Evolutionary conservation across 306 rosid species (phyloP).

Genomic region (Begonia masoniana): DNA sequence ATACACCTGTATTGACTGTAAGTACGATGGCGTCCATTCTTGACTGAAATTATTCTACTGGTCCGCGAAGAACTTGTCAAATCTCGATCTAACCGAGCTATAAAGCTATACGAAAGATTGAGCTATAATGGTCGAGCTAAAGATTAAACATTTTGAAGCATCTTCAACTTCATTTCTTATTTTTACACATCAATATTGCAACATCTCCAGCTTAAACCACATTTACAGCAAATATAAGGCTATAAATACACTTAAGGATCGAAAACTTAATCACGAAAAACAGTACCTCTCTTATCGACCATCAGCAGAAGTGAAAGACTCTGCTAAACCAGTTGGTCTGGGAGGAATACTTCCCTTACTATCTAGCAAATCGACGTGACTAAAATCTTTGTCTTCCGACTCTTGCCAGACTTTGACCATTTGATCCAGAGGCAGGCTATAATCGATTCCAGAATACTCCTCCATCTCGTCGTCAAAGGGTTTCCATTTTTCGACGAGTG

Average conservation of each 20-base stretch:
- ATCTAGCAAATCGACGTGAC: conserved; percentile 60
- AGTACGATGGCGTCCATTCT: no score
- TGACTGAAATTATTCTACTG: no score
- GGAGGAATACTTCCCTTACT: conserved; percentile 95
- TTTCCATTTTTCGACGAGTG: conserved; percentile 94
- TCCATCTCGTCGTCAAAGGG: conserved; percentile 66
- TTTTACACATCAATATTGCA: no score
- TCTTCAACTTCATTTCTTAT: conserved; percentile 10
- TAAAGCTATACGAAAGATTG: no score
- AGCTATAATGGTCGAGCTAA: background rate
- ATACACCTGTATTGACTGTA: no score
- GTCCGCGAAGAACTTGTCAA: no score
- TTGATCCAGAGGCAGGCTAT: conserved; percentile 86
- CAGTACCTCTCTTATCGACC: conserved; percentile 34
- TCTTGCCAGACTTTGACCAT: conserved; percentile 99
- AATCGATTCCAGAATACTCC: conserved; percentile 88
- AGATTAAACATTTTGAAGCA: conserved; percentile 14
- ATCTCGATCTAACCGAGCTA: no score
- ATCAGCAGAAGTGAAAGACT: conserved; percentile 87
- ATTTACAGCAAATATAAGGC: no score
- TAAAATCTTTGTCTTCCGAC: conserved; percentile 70
- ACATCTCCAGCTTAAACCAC: no score
- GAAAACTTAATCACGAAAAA: conserved; percentile 9
- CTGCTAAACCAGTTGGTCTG: conserved; percentile 93
- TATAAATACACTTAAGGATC: conserved; percentile 1